Evolutionary conservation across 805 yeast genomes (phyloP), one percentile per base, ranked within the genome.

Genomic region (Kuraishia molischiana): DNA sequence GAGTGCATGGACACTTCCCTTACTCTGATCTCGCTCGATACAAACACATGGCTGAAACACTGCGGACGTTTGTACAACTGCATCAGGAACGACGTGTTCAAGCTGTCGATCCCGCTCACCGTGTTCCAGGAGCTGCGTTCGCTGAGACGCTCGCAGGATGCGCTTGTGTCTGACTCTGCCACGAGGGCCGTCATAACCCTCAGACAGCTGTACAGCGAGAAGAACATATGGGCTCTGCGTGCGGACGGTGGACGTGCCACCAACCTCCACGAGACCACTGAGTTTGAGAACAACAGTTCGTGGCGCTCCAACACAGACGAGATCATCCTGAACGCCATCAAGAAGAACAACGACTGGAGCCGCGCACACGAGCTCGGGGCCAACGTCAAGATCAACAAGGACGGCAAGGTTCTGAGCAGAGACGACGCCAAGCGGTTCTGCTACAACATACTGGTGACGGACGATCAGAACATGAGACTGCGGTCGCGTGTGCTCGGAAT

Each of bases 41-140:
- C 92, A 2, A 82, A 84, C 45, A 74, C 81, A 40, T 83, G 90
- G 89, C 60, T 83, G 44, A 79, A 82, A 48, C 89, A 81, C 50
- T 81, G 87, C 53, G 94, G 90, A 2, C 68, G 80, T 43, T 64
- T 83, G 17, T 83, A 69, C 59, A 83, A 83, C 52, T 74, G 85
- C 47, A 70, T 80, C 10, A 66, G 79, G 24, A 72, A 73, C 45
- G 68, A 66, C 11, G 70, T 80, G 3, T 66, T 83, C 42, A 74
- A 68, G 43, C 61, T 78, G 19, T 72, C 77, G 46, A 74, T 82
- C 4, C 89, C 92, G 31, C 61, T 83, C 41, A 78, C 84, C 15
- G 85, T 83, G 4, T 83, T 82, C 51, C 90, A 82, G 59, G 92
- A 83, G 50, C 60, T 83, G 42, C 59, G 90, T 47, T 77, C 85